phyloP scores from a whole-genome alignment of 2,329 filamentous ascomycete genomes.

The Raffaelea arxii region DNA sequence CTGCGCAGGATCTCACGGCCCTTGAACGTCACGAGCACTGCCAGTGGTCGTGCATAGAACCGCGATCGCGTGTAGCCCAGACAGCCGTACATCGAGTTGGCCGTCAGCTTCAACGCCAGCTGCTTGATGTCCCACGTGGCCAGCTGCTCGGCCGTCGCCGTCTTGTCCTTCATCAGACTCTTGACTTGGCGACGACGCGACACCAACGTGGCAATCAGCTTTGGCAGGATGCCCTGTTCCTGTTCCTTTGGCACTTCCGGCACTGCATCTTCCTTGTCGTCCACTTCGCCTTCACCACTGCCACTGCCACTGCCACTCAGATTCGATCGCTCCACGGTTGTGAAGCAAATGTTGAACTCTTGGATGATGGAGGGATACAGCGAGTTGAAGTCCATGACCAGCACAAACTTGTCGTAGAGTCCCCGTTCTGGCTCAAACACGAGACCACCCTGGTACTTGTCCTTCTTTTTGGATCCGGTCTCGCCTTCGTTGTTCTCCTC shows the following conservation, averaged over 20 bases:
- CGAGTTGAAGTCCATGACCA: conserved; percentile 99
- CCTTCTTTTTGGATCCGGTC: conserved; percentile 68
- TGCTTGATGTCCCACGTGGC: conserved; percentile 98
- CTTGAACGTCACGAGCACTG: conserved; percentile 93
- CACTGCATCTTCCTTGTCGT: conserved; percentile 63
- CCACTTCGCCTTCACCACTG: neutral
- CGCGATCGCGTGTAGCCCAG: conserved; percentile 93
- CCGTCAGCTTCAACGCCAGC: conserved; percentile 89
- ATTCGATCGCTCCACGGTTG: conserved; percentile 74
- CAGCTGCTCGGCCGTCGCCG: conserved; percentile 73
- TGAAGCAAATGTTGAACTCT: conserved; percentile 99
- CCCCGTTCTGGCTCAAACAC: conserved; percentile 98
- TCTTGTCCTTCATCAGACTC: conserved; percentile 91
- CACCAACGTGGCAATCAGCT: conserved; percentile 85
- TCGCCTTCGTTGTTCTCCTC: conserved; percentile 61
- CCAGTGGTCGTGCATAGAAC: conserved; percentile 91
- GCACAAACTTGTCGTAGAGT: conserved; percentile 92
- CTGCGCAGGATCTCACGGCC: conserved; percentile 93
- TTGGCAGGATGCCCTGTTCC: conserved; percentile 76
- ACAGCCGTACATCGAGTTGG: conserved; percentile 99
- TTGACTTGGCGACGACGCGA: conserved; percentile 86
- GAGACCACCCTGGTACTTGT: conserved; percentile 97
- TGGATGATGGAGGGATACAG: conserved; percentile 98
- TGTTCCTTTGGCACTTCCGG: conserved; percentile 76
- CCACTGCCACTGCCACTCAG: conserved; percentile 31